phyloP scores from a whole-genome alignment of 495 filamentous ascomycete species.

The Haplographium delicatum region DNA sequence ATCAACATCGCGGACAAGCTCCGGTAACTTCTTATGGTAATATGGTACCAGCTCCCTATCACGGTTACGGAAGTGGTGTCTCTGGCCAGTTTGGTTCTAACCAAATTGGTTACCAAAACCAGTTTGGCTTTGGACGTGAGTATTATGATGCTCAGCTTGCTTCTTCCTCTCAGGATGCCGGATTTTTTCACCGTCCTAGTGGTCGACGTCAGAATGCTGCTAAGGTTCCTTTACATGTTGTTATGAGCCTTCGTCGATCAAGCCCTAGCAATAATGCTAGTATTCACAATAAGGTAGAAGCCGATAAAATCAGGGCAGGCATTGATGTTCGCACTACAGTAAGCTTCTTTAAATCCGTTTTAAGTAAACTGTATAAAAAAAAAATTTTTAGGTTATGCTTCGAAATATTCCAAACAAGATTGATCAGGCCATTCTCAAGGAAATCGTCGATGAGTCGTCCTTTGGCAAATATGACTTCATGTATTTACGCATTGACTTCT shows the following conservation, averaged over 20 bases:
- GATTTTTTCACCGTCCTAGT: neutral
- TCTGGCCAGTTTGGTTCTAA: too few relatives aligned
- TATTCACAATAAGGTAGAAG: slow-evolving; percentile 62
- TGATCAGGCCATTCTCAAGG: slow-evolving; percentile 72
- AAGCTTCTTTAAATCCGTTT: slow-evolving; percentile 30
- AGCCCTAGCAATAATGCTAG: slow-evolving; percentile 24
- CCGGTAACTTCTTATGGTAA: neutral
- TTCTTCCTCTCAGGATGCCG: neutral
- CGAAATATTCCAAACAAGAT: slow-evolving; percentile 94
- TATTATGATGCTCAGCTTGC: neutral
- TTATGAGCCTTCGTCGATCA: slow-evolving; percentile 11
- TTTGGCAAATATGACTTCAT: slow-evolving; percentile 86
- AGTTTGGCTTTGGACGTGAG: neutral
- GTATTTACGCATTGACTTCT: slow-evolving; percentile 91
- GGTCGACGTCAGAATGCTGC: slow-evolving; percentile 10
- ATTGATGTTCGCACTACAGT: slow-evolving; percentile 72
- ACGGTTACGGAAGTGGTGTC: too few relatives aligned
- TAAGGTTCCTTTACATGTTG: slow-evolving; percentile 2
- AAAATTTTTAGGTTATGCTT: slow-evolving; percentile 71
- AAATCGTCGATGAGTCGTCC: slow-evolving; percentile 71
- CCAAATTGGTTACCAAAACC: neutral
- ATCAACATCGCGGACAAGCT: neutral
- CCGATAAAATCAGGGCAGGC: slow-evolving; percentile 57
- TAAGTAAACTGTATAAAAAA: slow-evolving; percentile 11
- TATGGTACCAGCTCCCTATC: neutral